Base-by-base conservation (phyloP, 768 basidiomycete species). In the Infundibulicybe gibba region DNA sequence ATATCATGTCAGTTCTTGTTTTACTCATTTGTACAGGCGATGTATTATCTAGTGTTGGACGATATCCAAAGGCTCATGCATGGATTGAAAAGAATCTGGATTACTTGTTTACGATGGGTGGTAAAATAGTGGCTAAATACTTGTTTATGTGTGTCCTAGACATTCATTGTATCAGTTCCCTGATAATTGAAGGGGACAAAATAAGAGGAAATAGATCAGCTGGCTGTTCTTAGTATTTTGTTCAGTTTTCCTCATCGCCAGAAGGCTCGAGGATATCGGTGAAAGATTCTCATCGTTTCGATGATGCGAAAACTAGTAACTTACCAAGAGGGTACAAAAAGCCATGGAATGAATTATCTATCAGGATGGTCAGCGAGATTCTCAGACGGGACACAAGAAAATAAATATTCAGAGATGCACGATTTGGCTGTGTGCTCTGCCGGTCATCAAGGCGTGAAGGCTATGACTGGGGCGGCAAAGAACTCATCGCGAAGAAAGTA, bases 391-490 rank as follows among this genome's bases (percentile, higher is more conserved):
- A 8, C 25, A 4, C 25, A 21, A 20, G 43, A 19, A 40, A 33
- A 47, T 40, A 49, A 47, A 55, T 45, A 54, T 55, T 84, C 82
- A 85, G 82, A 69, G 65, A 65, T 83, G 79, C 81, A 79, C 37
- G 76, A 61, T 79, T 84, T 84, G 80, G 81, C 79, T 80, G 53
- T 75, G 68, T 81, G 81, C 81, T 77, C 69, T 70, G 70, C 80
- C 79, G 57, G 62, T 85, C 82, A 74, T 84, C 82, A 84, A 67
- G 44, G 80, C 73, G 55, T 49, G 52, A 45, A 54, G 61, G 74
- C 78, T 84, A 83, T 69, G 82, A 83, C 82, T 84, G 82, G 82
- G 82, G 82, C 82, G 81, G 81, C 82, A 83, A 74, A 62, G 76
- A 75, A 76, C 69, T 81, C 82, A 81, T 84, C 82, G 73, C 40